Base-by-base conservation (phyloP, 1,284 basidiomycete genomes). In the Malassezia slooffiae region DNA sequence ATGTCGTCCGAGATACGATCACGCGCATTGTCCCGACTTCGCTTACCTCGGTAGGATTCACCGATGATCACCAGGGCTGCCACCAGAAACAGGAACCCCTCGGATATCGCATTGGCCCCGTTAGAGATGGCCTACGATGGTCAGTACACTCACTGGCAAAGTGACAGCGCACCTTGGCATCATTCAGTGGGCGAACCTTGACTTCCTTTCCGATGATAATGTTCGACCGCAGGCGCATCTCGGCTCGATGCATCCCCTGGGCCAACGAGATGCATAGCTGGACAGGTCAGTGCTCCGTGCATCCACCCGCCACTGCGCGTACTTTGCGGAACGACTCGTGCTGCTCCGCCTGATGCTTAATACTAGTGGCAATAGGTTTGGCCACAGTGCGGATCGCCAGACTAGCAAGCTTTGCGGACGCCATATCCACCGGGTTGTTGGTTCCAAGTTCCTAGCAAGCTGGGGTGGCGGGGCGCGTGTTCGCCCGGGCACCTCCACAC, bases 281-380 rank as follows among this genome's bases (percentile, higher is more conserved):
- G 0, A n/a, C n/a, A 10, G 13, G 16, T 30, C 9, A 33, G 22
- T 2, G 8, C 17, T 15, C 15, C 10, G 15, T 21, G 36, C 15
- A 16, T 13, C 17, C 19, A 31, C n/a, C n/a, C n/a, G n/a, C n/a
- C n/a, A n/a, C n/a, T 10, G 6, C 3, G 28, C 57, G 34, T 22
- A 58, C 47, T 40, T 54, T 55, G 10, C 54, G 50, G 35, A 69
- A 69, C 10, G 52, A 40, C 27, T 67, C 57, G 46, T 69, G 62
- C 32, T 61, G 50, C 2, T 52, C 57, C 2, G 66, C 66, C 41
- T 66, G 64, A 10, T 45, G 46, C 43, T 67, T 67, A 32, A 69
- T 43, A 33, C 60, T 55, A 1, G 57, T 61, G 7, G 66, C 66
- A n/a, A 69, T 67, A 26, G 66, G 66, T 38, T 69, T 69, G 29